phyloP scores from a whole-genome alignment of 495 filamentous ascomycete species.

The Mytilinidion resinicola region DNA sequence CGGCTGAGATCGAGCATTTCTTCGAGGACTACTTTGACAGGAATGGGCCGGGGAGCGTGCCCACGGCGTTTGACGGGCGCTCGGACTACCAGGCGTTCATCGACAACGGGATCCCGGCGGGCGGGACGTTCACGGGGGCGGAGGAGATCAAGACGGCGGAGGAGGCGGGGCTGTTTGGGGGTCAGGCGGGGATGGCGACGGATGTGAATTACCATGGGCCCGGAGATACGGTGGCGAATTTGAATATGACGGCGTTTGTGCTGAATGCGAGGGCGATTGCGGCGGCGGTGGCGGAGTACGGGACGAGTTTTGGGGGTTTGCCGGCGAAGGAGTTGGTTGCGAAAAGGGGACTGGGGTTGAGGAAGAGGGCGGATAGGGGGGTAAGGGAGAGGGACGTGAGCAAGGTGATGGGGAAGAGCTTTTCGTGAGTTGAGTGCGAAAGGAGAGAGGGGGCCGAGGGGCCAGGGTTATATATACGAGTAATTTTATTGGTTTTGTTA shows the following conservation, averaged over 20 bases:
- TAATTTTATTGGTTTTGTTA: too few species aligned
- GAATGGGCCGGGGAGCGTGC: conserved; percentile 39
- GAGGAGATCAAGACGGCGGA: conserved; percentile 58
- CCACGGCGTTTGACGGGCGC: conserved; percentile 56
- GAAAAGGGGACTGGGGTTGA: too few species aligned
- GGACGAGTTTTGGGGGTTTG: conserved; percentile 45
- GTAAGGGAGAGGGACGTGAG: too few species aligned
- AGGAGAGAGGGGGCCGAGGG: too few species aligned
- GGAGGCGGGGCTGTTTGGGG: conserved; percentile 54
- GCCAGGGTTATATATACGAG: too few species aligned
- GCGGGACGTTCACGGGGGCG: conserved; percentile 65
- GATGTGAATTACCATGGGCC: conserved; percentile 59
- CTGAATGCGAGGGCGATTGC: conserved; percentile 58
- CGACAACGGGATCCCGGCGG: conserved; percentile 54
- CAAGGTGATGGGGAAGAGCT: too few species aligned
- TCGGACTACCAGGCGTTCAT: conserved; percentile 67
- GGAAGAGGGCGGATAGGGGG: too few species aligned
- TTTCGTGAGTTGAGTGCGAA: too few species aligned
- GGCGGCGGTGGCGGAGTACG: conserved; percentile 58
- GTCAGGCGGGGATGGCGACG: conserved; percentile 50
- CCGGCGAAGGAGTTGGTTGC: conserved; percentile 24
- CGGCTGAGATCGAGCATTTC: conserved; percentile 54
- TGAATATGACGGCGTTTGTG: conserved; percentile 54
- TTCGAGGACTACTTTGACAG: conserved; percentile 55
- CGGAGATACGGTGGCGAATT: conserved; percentile 54